Conservation (phyloP, 306 rosid species). For the Vigna mungo region DNA sequence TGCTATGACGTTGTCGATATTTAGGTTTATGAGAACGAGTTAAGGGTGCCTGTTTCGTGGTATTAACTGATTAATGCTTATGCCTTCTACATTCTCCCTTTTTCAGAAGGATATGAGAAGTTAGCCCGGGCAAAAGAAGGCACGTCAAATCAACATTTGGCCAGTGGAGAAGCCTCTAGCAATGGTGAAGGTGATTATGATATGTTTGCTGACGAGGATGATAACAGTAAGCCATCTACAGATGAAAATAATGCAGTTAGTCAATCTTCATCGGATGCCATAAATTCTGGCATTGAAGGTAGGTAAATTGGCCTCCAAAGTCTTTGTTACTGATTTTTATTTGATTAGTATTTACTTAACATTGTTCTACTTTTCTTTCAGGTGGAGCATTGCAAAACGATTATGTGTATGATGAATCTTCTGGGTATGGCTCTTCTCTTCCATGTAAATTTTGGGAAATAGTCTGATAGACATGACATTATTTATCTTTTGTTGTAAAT, state of each 20-base stretch:
- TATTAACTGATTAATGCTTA: constrained; percentile 20
- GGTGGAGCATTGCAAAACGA: constrained; percentile 60
- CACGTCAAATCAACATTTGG: constrained; percentile 45
- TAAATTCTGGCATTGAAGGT: constrained; percentile 55
- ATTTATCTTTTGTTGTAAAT: neutral
- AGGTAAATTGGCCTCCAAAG: constrained; percentile 51
- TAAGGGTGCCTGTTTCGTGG: constrained; percentile 10
- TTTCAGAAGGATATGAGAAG: constrained; percentile 88
- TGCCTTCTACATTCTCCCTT: constrained; percentile 30
- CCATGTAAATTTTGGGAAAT: constrained; percentile 32
- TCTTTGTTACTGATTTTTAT: constrained; percentile 21
- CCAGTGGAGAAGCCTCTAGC: constrained; percentile 54
- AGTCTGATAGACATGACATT: neutral
- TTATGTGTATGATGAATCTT: constrained; percentile 69
- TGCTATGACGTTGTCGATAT: neutral
- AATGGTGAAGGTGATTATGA: constrained; percentile 65
- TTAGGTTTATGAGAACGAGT: constrained; percentile 34
- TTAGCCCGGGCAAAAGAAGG: constrained; percentile 66
- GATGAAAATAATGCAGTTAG: constrained; percentile 53
- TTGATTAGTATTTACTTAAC: constrained; percentile 9
- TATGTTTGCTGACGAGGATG: constrained; percentile 86
- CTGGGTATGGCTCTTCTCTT: constrained; percentile 60
- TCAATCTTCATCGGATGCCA: constrained; percentile 48
- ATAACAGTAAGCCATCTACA: constrained; percentile 57
- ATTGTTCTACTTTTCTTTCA: constrained; percentile 43